Evolutionary conservation across 306 rosid genomes (phyloP), one percentile per base, ranked within the genome.

Genomic region (Fragaria iinumae): DNA sequence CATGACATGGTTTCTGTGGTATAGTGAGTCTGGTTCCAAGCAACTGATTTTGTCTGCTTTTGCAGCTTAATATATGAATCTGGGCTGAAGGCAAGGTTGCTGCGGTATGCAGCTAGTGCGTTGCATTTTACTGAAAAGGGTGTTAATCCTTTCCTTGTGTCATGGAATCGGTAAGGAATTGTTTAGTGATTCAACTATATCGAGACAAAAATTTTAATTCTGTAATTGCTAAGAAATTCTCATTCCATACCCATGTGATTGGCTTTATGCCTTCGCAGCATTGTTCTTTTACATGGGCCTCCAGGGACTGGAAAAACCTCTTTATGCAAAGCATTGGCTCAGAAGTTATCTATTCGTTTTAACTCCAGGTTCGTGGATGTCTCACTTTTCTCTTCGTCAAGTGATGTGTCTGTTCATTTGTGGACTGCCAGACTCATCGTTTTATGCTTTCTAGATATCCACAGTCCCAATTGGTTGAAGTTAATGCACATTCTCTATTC

Each of bases 281-380:
- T 92, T 78, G 80, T 96, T 76, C 90, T 96, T 76, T 85, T 96
- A 72, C 99, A 96, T 76, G 99, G 98, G 79, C 98, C 99, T 64
- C 99, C 96, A 25, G 98, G 98, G 63, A 96, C 98, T 27, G 98
- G 98, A 68, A 96, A 92, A 83, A 96, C 99, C 41, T 92, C 98
- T 72, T 87, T 92, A 81, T 96, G 99, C 67, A 96, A 96, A 88
- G 97, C 99, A 62, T 80, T 96, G 81, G 96, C 98, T 75, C 99
- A 96, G 77, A 96, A 96, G 85, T 87, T 96, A 74, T 91, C 97
- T 62, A 87, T 96, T 57, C 87, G 91, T 57, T 89, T 92, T 82
- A 91, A 74, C 73, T 85, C 86, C 11, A 96, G 98, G 99, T 96
- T 80, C 77, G 75, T 76, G 74, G 65, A 77, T 80, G 43, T 49